Evolutionary conservation across 345 rosid species (phyloP), one percentile per base, ranked within the genome.

Genomic region (Eutrema japonicum): DNA sequence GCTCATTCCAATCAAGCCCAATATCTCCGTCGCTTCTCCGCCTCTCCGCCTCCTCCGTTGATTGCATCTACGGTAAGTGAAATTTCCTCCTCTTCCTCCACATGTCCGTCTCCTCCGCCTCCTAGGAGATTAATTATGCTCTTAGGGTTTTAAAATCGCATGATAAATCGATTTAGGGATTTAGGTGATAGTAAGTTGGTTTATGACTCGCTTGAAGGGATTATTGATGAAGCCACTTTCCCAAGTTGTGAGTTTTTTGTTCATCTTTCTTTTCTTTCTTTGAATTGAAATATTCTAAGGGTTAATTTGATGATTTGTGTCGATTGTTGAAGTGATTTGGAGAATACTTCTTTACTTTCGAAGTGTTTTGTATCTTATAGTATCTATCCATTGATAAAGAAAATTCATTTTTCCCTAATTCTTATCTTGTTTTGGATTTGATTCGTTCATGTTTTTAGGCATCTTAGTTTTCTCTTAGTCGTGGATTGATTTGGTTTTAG

Each of bases 171-270:
- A 18, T 18, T 18, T 18, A 18, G 22, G 22, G 22, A 18, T 18
- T 18, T 18, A 18, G 22, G 1, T 18, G 0, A 18, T 18, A 18
- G 22, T 18, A 18, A 18, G 1, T 18, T 18, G 22, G 22, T 18
- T 18, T 18, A 18, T 18, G 22, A 0, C 22, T 86, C 97, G 0
- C 96, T 94, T 70, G 98, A 94, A 78, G 68, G 57, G 67, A 87
- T 94, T 63, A 85, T 94, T 60, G 56, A 86, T 4, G 70, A 84
- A 32, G 87, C 93, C 3, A 76, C 85, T 71, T 83, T 78, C 78
- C 89, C 99, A 60, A 82, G 64, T 63, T 89, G 99, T 95, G 81
- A 89, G 97, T 82, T 51, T 77, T 36, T 48, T 45, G 1, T 52
- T 1, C 16, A 30, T 11, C 13, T 4, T 27, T 16, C 16, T 16